phyloP scores from a whole-genome alignment of 2,329 filamentous ascomycete species.

The Fusarium virguliforme region DNA sequence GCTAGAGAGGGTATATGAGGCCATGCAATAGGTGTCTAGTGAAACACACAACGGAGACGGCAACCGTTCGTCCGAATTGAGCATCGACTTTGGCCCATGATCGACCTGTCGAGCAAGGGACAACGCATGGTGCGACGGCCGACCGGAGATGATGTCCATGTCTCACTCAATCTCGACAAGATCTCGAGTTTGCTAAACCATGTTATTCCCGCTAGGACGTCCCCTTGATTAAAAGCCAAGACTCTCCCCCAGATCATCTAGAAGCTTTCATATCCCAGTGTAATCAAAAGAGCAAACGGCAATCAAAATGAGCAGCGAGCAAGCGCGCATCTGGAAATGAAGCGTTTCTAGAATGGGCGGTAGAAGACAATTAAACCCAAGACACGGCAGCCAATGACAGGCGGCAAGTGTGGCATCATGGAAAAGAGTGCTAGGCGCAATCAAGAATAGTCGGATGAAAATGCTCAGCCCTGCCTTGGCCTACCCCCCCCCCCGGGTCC shows the following conservation, averaged over 20 bases:
- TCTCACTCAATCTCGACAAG: conserved; percentile 25
- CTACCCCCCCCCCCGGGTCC: neutral
- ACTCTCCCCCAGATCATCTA: conserved; percentile 8
- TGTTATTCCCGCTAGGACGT: conserved; percentile 35
- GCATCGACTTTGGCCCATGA: neutral
- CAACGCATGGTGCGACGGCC: conserved; percentile 15
- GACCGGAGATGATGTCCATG: conserved; percentile 26
- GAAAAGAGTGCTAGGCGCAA: conserved; percentile 25
- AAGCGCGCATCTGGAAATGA: conserved; percentile 44
- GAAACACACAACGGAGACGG: conserved; percentile 6
- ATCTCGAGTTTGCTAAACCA: conserved; percentile 18
- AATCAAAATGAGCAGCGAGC: conserved; percentile 21
- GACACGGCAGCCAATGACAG: conserved; percentile 35
- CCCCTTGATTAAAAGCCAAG: conserved; percentile 14
- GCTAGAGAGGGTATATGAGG: neutral
- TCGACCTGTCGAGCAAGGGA: neutral
- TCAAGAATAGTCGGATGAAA: conserved; percentile 28
- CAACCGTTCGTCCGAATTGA: neutral
- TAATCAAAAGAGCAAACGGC: conserved; percentile 4
- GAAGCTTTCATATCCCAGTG: neutral
- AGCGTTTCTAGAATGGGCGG: conserved; percentile 48
- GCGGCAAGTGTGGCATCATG: conserved; percentile 20
- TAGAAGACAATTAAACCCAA: conserved; percentile 39
- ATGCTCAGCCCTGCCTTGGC: conserved; percentile 47
- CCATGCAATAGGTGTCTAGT: neutral